Percentiles rank a stretch among this genome's conserved stretches.
phyloP scores from a whole-genome alignment of 345 rosid species.

The Luvunga scandens region DNA sequence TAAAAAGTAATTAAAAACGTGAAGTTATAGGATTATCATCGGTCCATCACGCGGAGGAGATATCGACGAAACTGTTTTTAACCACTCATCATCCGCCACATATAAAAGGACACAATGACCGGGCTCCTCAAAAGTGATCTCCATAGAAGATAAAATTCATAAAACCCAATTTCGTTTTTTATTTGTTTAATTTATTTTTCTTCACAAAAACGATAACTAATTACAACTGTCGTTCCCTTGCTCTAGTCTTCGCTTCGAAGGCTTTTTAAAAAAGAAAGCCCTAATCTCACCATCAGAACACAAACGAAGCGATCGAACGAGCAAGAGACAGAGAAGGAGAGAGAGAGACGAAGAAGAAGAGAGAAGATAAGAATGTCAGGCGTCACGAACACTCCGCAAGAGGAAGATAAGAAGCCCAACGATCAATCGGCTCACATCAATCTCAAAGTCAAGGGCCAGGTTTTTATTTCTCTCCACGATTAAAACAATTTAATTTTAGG shows the following conservation, averaged over 20 bases:
- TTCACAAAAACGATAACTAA: too few relatives aligned
- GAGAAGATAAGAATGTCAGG: slow-evolving; percentile 37
- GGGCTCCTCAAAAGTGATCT: background rate
- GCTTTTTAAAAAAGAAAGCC: background rate
- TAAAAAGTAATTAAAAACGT: too few relatives aligned
- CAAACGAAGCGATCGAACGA: background rate
- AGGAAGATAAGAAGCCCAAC: slow-evolving; percentile 76
- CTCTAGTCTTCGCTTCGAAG: background rate
- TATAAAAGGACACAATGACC: background rate
- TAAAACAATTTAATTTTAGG: background rate
- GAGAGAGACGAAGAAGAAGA: background rate
- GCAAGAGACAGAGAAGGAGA: background rate
- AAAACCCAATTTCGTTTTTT: background rate
- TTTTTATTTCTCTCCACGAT: background rate
- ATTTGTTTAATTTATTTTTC: background rate
- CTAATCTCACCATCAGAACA: background rate
- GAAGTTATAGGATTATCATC: too few relatives aligned
- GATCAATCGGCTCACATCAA: slow-evolving; percentile 76
- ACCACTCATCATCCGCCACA: background rate
- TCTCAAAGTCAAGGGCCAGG: slow-evolving; percentile 94
- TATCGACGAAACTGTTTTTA: background rate
- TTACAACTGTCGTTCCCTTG: background rate
- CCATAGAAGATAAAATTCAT: background rate
- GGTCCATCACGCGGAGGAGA: background rate
- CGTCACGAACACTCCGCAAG: slow-evolving; percentile 33